Evolutionary conservation across 306 rosid species (phyloP), one percentile per base, ranked within the genome.

Genomic region (Casuarina cunninghamiana): DNA sequence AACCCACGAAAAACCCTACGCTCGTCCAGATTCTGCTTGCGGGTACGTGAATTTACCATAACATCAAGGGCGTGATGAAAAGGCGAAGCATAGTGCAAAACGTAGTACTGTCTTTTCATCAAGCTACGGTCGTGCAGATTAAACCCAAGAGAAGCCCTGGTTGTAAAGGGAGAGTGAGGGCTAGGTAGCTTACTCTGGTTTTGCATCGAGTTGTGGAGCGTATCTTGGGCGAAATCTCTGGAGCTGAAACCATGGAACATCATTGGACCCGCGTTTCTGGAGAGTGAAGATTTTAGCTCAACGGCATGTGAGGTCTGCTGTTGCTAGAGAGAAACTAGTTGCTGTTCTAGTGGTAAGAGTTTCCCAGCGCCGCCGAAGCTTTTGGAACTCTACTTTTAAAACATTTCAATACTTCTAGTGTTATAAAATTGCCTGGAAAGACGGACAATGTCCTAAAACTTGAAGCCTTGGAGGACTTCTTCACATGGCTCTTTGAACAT

Each of bases 161-260:
- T 17, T 71, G 53, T 58, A 66, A 82, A 75, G 45, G 58, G 60
- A 35, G 53, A 65, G 16, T 78, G 77, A 10, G 65, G 71, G 42
- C n/a, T 74, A 35, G 58, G 85, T 72, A 82, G 79, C 81, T 75
- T 76, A 69, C 82, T 68, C 76, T 77, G 53, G 32, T 10, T 48
- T 45, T 82, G 86, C 62, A 83, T 60, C 73, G 78, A 77, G 79
- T 42, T 67, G 44, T 76, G 85, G 83, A 84, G 69, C 60, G 75
- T 57, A 19, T 77, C 88, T 45, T 81, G 85, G 75, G 85, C 80
- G 58, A 86, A 83, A 75, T 84, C 88, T 80, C 80, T 79, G 55
- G 80, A 79, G 13, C 79, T 61, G 42, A 74, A 77, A 72, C 83
- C 43, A 41, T 66, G 80, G 61, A 87, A 82, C 84, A 83, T 83